Conservation (phyloP, 2,329 filamentous ascomycete genomes). For the Colletotrichum sp. region DNA sequence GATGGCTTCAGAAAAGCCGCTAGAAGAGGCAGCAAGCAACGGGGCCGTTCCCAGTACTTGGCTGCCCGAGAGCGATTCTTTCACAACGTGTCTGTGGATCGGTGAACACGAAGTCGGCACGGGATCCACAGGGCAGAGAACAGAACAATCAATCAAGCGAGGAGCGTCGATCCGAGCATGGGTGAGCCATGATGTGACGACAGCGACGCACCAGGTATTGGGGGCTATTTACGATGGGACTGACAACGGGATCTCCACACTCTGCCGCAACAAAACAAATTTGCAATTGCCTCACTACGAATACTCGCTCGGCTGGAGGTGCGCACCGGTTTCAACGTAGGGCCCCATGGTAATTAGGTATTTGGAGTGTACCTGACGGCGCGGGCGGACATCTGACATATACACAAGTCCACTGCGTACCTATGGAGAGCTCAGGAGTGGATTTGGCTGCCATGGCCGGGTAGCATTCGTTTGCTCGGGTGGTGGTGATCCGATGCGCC, state of each 20-base stretch:
- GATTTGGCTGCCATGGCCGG: background rate
- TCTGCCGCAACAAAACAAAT: background rate
- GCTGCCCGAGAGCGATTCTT: background rate
- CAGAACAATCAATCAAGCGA: background rate
- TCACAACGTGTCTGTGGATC: background rate
- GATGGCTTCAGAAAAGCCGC: background rate
- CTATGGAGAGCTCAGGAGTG: no score
- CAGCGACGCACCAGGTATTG: background rate
- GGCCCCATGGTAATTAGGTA: no score
- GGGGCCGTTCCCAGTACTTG: background rate
- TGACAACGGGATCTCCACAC: background rate
- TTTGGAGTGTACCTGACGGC: no score
- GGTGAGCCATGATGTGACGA: background rate
- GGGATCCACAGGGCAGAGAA: background rate
- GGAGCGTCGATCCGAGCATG: constrained; percentile 9
- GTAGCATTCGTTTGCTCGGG: background rate
- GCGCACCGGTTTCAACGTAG: background rate
- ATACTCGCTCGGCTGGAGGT: background rate
- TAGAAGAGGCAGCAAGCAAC: background rate
- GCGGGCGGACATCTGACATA: no score
- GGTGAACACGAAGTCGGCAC: background rate
- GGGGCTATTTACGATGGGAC: background rate
- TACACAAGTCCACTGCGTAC: no score
- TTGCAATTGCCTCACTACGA: no score
- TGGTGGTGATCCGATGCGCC: background rate